phyloP scores from a whole-genome alignment of 169 alveolate genomes.

The Neospora caninum region DNA sequence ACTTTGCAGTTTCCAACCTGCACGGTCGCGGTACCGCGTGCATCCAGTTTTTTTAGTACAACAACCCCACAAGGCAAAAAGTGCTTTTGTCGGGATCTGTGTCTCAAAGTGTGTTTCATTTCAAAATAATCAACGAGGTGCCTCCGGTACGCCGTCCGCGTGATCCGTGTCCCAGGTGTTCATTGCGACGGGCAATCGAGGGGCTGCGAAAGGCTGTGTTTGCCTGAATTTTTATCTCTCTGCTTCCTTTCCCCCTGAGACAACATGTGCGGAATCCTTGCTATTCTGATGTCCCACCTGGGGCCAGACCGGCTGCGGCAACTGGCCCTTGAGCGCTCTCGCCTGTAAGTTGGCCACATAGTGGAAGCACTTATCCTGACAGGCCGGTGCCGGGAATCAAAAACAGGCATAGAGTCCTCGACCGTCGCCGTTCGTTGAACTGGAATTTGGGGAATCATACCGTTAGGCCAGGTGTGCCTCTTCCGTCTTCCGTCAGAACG shows the following conservation, averaged over 20 bases:
- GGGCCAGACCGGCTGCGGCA: conserved; percentile 36
- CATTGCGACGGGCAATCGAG: neutral
- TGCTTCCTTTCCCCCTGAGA: too few species aligned
- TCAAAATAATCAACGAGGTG: neutral
- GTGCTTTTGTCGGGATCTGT: neutral
- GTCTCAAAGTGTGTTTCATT: neutral
- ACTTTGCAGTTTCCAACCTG: too few species aligned
- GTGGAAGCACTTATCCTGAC: neutral
- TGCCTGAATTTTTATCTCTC: too few species aligned
- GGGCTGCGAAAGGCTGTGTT: too few species aligned
- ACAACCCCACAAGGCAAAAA: neutral
- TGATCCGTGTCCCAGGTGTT: neutral
- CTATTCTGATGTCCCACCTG: conserved; percentile 47
- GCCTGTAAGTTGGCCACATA: neutral
- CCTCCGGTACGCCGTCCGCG: neutral
- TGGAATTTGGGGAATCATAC: too few species aligned
- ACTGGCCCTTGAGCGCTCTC: conserved; percentile 35
- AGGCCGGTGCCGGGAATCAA: neutral
- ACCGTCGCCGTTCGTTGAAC: too few species aligned
- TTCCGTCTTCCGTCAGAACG: too few species aligned
- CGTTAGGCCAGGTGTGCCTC: too few species aligned
- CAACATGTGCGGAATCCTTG: conserved; percentile 65
- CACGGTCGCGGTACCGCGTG: too few species aligned
- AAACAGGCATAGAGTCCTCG: too few species aligned
- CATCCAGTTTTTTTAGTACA: too few species aligned